These are phyloP conservation scores for Fusarium redolens DNA, from an alignment of 2,329 filamentous ascomycete genomes.

Conservation along the genomic window DNA sequence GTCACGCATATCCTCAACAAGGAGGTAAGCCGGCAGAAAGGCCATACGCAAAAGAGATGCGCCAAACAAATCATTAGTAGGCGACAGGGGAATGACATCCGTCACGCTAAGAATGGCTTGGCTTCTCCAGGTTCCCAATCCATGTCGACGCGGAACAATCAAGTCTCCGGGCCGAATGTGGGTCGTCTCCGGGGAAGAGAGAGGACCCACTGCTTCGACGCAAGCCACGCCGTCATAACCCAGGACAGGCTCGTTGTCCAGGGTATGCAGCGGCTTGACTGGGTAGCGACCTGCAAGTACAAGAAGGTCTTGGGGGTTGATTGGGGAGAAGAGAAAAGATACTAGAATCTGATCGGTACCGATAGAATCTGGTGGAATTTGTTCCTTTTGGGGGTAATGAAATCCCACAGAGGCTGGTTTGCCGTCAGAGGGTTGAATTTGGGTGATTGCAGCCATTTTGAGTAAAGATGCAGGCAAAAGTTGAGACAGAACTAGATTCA, in stretches of 20 bases:
- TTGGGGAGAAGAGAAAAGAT: constrained; percentile 16
- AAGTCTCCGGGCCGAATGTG: constrained; percentile 5
- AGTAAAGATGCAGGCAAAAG: fast-evolving
- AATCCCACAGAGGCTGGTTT: neutral
- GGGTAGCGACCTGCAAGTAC: constrained; percentile 25
- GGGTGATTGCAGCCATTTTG: neutral
- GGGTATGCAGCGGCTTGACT: constrained; percentile 14
- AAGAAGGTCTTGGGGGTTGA: constrained; percentile 25
- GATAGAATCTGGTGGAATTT: neutral
- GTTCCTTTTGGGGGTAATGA: neutral
- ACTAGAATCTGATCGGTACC: neutral
- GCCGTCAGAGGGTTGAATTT: neutral
- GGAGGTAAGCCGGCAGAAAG: constrained; percentile 21
- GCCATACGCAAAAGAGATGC: constrained; percentile 16
- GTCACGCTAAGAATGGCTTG: neutral
- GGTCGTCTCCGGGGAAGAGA: neutral
- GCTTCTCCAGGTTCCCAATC: constrained; percentile 17
- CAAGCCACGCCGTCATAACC: constrained; percentile 24
- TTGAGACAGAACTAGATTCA: fast-evolving
- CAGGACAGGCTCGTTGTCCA: constrained; percentile 1
- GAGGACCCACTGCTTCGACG: constrained; percentile 7
- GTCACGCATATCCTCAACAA: constrained; percentile 10
- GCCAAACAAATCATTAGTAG: neutral
- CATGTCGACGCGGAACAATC: constrained; percentile 19
- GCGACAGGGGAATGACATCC: constrained; percentile 8